A percentile compares a stretch with the other conserved stretches of the same genome.
Evolutionary conservation across 2,329 filamentous ascomycete species (phyloP).

Genomic region (Cryphonectria naterciae): DNA sequence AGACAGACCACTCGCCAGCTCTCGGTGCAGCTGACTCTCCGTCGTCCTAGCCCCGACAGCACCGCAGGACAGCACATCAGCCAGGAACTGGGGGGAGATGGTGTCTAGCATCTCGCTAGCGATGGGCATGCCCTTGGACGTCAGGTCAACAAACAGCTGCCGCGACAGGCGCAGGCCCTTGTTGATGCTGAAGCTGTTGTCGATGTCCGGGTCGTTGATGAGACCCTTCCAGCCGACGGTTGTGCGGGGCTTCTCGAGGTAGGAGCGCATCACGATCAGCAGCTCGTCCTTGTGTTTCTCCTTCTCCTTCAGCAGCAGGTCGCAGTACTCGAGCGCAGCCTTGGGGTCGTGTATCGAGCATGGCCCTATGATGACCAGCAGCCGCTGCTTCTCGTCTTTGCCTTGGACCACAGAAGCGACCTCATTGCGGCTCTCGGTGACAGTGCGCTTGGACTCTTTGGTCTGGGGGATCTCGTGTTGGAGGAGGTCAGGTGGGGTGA

Average conservation of each 20-base stretch:
- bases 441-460: conserved; percentile 60
- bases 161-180: conserved; percentile 87
- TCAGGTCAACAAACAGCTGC: conserved; percentile 92
- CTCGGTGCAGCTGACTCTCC: conserved; percentile 92
- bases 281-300: conserved; percentile 89
- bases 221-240: conserved; percentile 99
- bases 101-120: conserved; percentile 98
- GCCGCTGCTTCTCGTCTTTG: conserved; percentile 57
- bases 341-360: conserved; percentile 97
- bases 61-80: conserved; percentile 87
- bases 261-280: conserved; percentile 95
- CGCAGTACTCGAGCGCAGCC: conserved; percentile 91
- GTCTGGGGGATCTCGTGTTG: conserved; percentile 84
- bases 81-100: conserved; percentile 95
- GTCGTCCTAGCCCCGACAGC: conserved; percentile 96
- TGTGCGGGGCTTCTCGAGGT: conserved; percentile 97
- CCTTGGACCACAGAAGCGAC: conserved; percentile 68
- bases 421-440: conserved; percentile 65
- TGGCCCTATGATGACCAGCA: conserved; percentile 82
- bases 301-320: conserved; percentile 77
- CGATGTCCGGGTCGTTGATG: conserved; percentile 98
- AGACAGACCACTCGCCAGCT: conserved; percentile 88
- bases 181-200: conserved; percentile 99
- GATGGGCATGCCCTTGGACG: conserved; percentile 89
- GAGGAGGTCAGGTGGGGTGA: conserved; percentile 91